phyloP scores from a whole-genome alignment of 176 grass and related monocot genomes.

The Hyparrhenia diplandra region DNA sequence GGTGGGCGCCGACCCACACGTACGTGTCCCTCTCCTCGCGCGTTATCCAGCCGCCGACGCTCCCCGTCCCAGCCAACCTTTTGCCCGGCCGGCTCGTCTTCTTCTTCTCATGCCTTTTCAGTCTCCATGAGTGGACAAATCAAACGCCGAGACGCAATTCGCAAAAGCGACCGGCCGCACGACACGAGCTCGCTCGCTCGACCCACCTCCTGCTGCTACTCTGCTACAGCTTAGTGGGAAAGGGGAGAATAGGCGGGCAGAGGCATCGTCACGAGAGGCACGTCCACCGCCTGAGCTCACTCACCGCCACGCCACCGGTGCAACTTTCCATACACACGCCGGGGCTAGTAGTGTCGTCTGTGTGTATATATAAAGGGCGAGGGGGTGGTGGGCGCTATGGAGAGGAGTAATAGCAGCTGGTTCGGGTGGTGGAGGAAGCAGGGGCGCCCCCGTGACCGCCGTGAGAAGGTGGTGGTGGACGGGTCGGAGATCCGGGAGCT shows the following conservation, averaged over 20 bases:
- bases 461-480: conserved; percentile 56
- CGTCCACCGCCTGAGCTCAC: neutral
- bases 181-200: neutral
- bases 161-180: conserved; percentile 33
- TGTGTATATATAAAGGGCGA: neutral
- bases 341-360: neutral
- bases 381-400: conserved; percentile 11
- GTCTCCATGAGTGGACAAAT: neutral
- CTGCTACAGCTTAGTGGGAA: neutral
- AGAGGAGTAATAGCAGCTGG: conserved; percentile 48
- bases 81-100: conserved; percentile 7
- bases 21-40: conserved; percentile 12
- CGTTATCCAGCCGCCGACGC: conserved; percentile 28
- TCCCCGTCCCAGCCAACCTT: neutral
- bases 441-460: neutral
- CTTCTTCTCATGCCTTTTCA: conserved; percentile 19
- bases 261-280: neutral
- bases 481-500: conserved; percentile 75
- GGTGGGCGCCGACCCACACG: conserved; percentile 23
- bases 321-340: conserved; percentile 12
- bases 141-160: conserved; percentile 4
- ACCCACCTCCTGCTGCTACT: too few species aligned
- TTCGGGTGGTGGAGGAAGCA: conserved; percentile 43
- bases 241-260: neutral
- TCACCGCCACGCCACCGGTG: conserved; percentile 7